Base-by-base conservation (phyloP, 495 filamentous ascomycete genomes). In the Neurospora cerealis region DNA sequence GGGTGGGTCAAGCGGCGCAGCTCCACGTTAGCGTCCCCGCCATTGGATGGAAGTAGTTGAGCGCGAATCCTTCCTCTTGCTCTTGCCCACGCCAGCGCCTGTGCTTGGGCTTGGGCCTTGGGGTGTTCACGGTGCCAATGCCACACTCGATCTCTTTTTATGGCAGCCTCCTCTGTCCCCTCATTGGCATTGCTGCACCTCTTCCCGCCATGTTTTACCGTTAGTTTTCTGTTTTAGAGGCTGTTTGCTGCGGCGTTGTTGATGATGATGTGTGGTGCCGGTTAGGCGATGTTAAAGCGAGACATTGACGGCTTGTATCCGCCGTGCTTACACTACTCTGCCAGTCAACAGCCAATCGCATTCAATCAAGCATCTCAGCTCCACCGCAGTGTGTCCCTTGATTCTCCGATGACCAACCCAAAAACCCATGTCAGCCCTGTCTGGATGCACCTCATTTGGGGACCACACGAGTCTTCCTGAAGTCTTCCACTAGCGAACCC, bases 1-100 rank as follows among this genome's bases (percentile, higher is more conserved):
- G 44, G 66, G 77, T 72, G 79, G 79, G 75, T 73, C 62, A 37
- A 66, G 76, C 70, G 79, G 79, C 79, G 79, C 78, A 81, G 79
- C 78, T 73, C 39, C 4, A 39, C 36, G 24, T 11, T 46, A 66
- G 69, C 32, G 21, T 2, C 32, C 11, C 36, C 5, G n/a, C 70
- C 36, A 80, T 80, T 80, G 79, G 79, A 32, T 73, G 28, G 62
- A 39, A 21, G 17, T 24, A 15, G 54, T 66, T 28, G 24, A 60
- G 54, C 54, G 54, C 54, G 77, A 74, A 80, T 79, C 78, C 79
- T 79, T 80, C 73, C 69, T 72, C 69, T 62, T 73, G 71, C 48
- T 66, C 54, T 66, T 66, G 54, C 48, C 54, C 54, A 62, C 21
- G 48, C 54, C 54, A 62, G 24, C 48, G 24, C 48, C 48, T 60